phyloP scores from a whole-genome alignment of 768 basidiomycete genomes.

The Mycena capillaripes region DNA sequence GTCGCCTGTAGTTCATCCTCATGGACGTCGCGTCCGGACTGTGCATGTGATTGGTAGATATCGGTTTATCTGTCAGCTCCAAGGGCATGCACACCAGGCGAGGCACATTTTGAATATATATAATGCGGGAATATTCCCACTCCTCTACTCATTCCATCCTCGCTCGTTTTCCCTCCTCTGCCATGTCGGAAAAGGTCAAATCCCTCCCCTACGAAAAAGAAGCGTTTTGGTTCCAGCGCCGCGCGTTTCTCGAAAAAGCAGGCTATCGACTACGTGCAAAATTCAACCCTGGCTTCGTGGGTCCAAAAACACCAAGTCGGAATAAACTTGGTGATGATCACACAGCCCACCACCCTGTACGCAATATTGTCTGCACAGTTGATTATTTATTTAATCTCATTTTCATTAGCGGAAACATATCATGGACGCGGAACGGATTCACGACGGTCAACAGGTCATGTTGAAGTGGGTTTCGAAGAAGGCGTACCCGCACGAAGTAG shows the following conservation, averaged over 20 bases:
- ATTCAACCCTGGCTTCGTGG: constrained; percentile 28
- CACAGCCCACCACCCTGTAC: constrained; percentile 33
- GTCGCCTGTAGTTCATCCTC: background rate
- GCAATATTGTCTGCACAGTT: background rate
- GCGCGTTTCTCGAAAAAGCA: constrained; percentile 32
- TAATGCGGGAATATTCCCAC: constrained; percentile 23
- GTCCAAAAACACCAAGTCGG: constrained; percentile 17
- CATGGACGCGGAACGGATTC: constrained; percentile 34
- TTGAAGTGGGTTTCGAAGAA: constrained; percentile 31
- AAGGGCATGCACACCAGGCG: constrained; percentile 24
- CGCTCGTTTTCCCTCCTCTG: background rate
- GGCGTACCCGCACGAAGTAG: constrained; percentile 40
- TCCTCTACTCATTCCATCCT: background rate
- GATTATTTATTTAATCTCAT: constrained; percentile 3
- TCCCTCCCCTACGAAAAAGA: constrained; percentile 12
- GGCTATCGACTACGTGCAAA: constrained; percentile 34
- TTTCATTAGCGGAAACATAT: constrained; percentile 29
- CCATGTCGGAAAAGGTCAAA: constrained; percentile 28
- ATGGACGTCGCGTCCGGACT: background rate
- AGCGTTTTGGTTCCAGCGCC: constrained; percentile 35
- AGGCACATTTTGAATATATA: constrained; percentile 19
- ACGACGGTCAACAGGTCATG: constrained; percentile 30
- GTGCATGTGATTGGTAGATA: background rate
- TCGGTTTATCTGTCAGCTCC: background rate
- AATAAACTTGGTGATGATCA: constrained; percentile 32